Base-by-base conservation (phyloP, 305 asterid species). In the Fraxinus dipetala region DNA sequence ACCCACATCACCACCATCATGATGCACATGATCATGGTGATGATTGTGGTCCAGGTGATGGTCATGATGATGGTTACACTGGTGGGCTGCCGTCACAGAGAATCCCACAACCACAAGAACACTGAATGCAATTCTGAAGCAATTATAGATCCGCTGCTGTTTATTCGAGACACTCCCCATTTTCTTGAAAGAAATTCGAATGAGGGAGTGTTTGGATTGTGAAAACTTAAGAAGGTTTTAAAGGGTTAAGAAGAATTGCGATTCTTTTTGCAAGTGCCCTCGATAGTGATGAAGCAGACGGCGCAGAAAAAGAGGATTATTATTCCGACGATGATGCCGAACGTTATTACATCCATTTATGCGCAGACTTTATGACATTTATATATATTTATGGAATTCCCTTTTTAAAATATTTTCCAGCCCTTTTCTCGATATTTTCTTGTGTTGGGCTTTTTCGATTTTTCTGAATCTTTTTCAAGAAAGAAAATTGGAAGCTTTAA, bases 311-410 rank as follows among this genome's bases (percentile, higher is more conserved):
- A 95, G 63, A 95, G 96, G 80, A 93, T 31, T 72, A 93, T 94
- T 26, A 95, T 88, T 65, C 97, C 98, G 75, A 94, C 92, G 84
- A 95, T 93, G n/a, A 95, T 86, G 51, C 97, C 99, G 79, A 94
- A 95, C 63, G 95, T 90, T 69, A 94, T 74, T 11, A 90, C 91
- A 85, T 95, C 99, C 98, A 89, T 90, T 73, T 35, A 89, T 85
- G 75, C 38, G 1, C 0, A 69, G 18, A 18, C 11, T 63, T 75
- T 28, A 28, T 24, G 10, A 36, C 11, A 69, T 69, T 13, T 30
- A 26, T 30, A 26, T 67, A 26, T 65, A 65, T 28, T 67, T 67
- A 67, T 30, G 18, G 75, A 67, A 6, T 67, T 67, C 20, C 36
- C 26, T 13, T 26, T 24, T 22, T 30, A 0, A 11, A 4, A 0